Percentiles rank a stretch among this genome's conserved stretches.
phyloP scores from a whole-genome alignment of 2,329 filamentous ascomycete species.

The Cladosporium austrohemisphaericum region DNA sequence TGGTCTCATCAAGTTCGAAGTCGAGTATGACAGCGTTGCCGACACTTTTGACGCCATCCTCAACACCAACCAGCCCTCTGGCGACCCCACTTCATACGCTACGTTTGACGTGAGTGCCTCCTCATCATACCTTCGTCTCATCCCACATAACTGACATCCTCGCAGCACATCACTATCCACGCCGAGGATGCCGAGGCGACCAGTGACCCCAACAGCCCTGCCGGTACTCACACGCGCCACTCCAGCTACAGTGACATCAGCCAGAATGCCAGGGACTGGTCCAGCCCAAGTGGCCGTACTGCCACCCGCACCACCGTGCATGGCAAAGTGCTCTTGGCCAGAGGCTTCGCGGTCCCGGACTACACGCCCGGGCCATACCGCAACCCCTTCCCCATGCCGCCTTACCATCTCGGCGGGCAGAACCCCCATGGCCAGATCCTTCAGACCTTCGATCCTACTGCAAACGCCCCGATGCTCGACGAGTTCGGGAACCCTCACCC shows the following conservation, averaged over 20 bases:
- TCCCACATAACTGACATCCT: neutral
- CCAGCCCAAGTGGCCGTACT: constrained; percentile 7
- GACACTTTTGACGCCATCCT: neutral
- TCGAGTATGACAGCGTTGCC: constrained; percentile 6
- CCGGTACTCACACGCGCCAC: neutral
- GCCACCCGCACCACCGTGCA: neutral
- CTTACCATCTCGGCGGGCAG: too few relatives aligned
- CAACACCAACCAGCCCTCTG: neutral
- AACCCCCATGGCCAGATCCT: too few relatives aligned
- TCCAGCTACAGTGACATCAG: neutral
- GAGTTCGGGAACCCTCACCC: neutral
- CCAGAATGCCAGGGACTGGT: neutral
- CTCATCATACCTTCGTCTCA: neutral
- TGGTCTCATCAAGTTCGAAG: neutral
- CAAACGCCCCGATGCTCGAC: neutral
- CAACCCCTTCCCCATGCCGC: too few relatives aligned
- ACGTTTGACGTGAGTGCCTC: neutral
- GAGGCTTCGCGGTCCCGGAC: neutral
- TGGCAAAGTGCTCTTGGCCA: neutral
- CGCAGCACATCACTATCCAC: neutral
- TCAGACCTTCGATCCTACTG: neutral
- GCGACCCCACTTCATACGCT: neutral
- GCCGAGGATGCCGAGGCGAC: neutral
- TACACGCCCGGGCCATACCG: neutral
- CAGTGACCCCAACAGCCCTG: neutral